phyloP scores from a whole-genome alignment of 139 green algal species.

The Penium margaritaceum region DNA sequence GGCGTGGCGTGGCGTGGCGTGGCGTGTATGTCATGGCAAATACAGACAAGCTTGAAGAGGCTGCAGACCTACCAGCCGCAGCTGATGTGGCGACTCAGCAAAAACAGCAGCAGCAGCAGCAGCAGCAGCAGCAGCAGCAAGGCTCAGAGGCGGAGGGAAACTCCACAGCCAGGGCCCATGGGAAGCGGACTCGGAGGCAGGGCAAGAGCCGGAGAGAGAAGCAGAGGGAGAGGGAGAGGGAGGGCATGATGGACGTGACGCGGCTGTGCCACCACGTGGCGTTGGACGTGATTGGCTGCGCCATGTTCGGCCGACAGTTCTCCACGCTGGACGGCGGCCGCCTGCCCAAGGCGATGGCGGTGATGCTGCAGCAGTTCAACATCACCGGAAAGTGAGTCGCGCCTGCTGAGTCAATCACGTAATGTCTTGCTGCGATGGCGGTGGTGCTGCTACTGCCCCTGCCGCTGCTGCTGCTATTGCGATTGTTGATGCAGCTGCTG shows the following conservation, averaged over 20 bases:
- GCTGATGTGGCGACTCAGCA: too few relatives aligned
- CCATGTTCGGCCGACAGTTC: constrained; percentile 1
- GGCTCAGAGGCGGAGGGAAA: not conserved
- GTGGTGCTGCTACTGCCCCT: too few relatives aligned
- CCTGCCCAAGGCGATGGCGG: not conserved
- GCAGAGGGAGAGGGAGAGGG: not conserved
- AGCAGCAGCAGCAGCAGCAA: not conserved
- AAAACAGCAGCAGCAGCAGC: not conserved
- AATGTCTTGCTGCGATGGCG: too few relatives aligned
- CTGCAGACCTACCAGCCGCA: too few relatives aligned
- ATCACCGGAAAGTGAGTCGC: not conserved
- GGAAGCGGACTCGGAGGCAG: not conserved
- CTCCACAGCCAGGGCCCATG: not conserved
- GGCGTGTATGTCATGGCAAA: too few relatives aligned
- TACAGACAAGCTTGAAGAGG: too few relatives aligned
- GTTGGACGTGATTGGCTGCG: not conserved
- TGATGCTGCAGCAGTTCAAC: constrained; percentile 7
- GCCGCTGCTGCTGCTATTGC: too few relatives aligned
- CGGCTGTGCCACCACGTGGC: not conserved
- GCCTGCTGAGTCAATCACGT: too few relatives aligned
- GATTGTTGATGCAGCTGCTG: too few relatives aligned
- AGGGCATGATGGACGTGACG: not conserved
- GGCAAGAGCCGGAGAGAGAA: not conserved
- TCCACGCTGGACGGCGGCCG: not conserved
- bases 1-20: too few relatives aligned